A percentile compares a stretch with the other conserved stretches of the same genome.
Conservation (phyloP, 768 basidiomycete species). For the Boletus bicolor region DNA sequence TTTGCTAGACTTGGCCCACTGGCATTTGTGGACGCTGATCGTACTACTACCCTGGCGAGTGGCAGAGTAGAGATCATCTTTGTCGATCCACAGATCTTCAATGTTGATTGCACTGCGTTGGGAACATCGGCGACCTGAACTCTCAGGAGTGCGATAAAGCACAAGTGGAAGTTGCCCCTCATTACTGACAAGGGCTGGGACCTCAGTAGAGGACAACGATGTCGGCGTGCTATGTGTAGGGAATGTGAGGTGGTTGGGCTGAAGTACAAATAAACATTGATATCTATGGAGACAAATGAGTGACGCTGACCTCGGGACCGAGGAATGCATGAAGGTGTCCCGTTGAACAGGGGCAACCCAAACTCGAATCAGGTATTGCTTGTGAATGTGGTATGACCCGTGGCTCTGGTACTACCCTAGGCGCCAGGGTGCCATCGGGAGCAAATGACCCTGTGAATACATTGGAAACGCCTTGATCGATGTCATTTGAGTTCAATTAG, state of each 20-base stretch:
- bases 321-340: background rate
- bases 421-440: background rate
- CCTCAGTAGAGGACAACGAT: background rate
- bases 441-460: background rate
- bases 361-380: background rate
- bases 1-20: background rate
- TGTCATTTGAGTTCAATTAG: background rate
- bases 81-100: background rate
- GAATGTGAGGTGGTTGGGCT: background rate
- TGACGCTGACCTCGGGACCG: background rate
- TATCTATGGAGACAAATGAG: no score
- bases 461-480: background rate
- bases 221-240: no score
- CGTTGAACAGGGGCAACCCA: background rate
- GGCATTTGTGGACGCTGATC: constrained; percentile 2
- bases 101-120: background rate
- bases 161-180: background rate
- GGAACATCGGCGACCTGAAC: background rate
- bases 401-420: background rate
- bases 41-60: no score
- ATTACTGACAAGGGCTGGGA: background rate
- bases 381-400: background rate
- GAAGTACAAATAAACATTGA: background rate
- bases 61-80: background rate
- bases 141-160: background rate